Evolutionary conservation across 352 stramenopile genomes (phyloP), one percentile per base, ranked within the genome.

Genomic region (Phytophthora boehmeriae): DNA sequence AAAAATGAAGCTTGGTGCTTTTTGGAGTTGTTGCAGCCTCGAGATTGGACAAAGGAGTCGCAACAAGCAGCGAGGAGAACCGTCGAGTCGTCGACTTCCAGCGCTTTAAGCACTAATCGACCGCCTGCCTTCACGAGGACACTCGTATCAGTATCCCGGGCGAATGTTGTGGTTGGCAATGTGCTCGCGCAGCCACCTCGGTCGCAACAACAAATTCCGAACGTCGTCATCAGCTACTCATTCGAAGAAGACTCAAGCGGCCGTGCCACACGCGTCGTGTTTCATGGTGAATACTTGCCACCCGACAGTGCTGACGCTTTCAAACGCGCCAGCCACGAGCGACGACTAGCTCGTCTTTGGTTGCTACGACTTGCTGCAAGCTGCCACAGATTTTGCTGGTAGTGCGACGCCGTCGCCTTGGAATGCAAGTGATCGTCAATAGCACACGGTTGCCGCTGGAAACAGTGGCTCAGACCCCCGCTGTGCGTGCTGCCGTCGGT

Each of bases 401-500:
- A 28, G 69, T 80, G 16, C 66, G 65, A 13, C 71, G 78, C 20
- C 70, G 71, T 30, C 71, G 78, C 17, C 72, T 88, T 51, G 71
- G 78, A 9, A 78, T 78, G 59, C 66, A 86, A 48, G 71, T 86
- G 32, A 55, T 80, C 27, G 54, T 76, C 17, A 63, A 70, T 14
- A 59, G 66, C 43, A 73, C 70, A 30, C 59, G 58, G 1, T 55
- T 75, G 10, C 63, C 57, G 19, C 47, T 77, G 38, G 67, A 68
- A 13, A 58, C 59, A 11, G 63, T 64, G 28, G 63, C 61, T 5
- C 64, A 66, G 54, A 41, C 58, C 46, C 52, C 46, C 35, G 53
- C 38, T 87, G 77, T 50, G 66, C 75, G 32, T 83, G 75, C 30
- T 87, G 77, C 35, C 68, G 59, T 42, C 59, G 69, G 9, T 77